Evolutionary conservation across 2,329 filamentous ascomycete genomes (phyloP).

Genomic region (Colletotrichum ledebouriae): DNA sequence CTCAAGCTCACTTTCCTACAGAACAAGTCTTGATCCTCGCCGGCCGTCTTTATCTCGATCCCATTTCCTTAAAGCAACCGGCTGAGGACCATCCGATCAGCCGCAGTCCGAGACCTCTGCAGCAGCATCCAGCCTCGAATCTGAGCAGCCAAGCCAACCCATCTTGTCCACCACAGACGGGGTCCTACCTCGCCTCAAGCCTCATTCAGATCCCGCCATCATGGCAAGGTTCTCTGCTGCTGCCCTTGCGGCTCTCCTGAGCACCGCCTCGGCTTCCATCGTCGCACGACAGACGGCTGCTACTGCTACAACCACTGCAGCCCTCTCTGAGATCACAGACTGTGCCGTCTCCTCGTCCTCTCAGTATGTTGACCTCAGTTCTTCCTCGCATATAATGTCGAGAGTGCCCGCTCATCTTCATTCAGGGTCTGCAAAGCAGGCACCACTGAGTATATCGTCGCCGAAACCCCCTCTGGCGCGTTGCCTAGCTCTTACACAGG

Average conservation of each 20-base stretch:
- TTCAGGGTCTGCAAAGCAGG: conserved; percentile 38
- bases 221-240: conserved; percentile 36
- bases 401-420: neutral
- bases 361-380: conserved; percentile 27
- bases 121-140: conserved; percentile 11
- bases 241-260: conserved; percentile 34
- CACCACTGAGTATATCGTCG: conserved; percentile 39
- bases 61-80: conserved; percentile 32
- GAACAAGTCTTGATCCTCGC: neutral
- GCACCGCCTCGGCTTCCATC: conserved; percentile 32
- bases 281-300: conserved; percentile 51
- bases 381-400: neutral
- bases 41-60: neutral
- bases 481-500: conserved; percentile 53
- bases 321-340: conserved; percentile 36
- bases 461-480: conserved; percentile 38
- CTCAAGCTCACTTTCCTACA: conserved; percentile 1
- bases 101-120: conserved; percentile 11
- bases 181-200: neutral
- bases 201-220: neutral
- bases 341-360: conserved; percentile 42
- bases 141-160: neutral
- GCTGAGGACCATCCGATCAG: conserved; percentile 16
- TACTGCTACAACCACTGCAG: conserved; percentile 45
- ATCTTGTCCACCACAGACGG: conserved; percentile 5